Conservation (phyloP, 2,329 filamentous ascomycete species). For the Arthrinium puccinioides region DNA sequence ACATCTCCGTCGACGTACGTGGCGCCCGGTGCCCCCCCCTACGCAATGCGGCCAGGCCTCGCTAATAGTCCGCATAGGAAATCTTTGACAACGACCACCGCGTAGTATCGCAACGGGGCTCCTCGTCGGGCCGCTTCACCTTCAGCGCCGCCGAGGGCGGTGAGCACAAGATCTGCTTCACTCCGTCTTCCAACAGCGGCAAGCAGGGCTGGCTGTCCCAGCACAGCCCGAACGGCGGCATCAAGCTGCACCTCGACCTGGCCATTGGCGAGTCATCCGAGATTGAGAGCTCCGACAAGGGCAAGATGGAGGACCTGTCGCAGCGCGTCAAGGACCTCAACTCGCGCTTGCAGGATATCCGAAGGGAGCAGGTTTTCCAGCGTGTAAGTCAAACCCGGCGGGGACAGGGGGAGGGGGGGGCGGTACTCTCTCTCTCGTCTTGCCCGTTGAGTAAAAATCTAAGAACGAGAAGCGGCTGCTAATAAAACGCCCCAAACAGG, state of each 20-base stretch:
- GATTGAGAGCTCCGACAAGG: constrained; percentile 90
- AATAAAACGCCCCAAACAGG: constrained; percentile 41
- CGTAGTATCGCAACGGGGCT: constrained; percentile 79
- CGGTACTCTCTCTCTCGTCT: not conserved
- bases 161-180: constrained; percentile 94
- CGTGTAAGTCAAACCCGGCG: no score
- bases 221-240: constrained; percentile 60
- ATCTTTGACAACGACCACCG: constrained; percentile 97
- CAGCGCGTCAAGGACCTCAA: constrained; percentile 87
- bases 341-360: constrained; percentile 76
- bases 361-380: constrained; percentile 94
- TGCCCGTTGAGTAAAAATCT: not conserved
- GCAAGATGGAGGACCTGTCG: constrained; percentile 84
- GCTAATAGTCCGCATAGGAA: constrained; percentile 58
- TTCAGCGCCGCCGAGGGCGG: constrained; percentile 93
- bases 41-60: not conserved
- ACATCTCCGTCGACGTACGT: constrained; percentile 80
- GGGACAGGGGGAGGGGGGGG: no score
- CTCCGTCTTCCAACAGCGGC: constrained; percentile 66
- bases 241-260: constrained; percentile 81
- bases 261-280: constrained; percentile 90
- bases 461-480: not conserved
- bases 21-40: constrained; percentile 1
- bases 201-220: constrained; percentile 65
- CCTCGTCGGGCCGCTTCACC: constrained; percentile 75